phyloP scores from a whole-genome alignment of 805 yeast species.

The Yamadazyma philogaea region DNA sequence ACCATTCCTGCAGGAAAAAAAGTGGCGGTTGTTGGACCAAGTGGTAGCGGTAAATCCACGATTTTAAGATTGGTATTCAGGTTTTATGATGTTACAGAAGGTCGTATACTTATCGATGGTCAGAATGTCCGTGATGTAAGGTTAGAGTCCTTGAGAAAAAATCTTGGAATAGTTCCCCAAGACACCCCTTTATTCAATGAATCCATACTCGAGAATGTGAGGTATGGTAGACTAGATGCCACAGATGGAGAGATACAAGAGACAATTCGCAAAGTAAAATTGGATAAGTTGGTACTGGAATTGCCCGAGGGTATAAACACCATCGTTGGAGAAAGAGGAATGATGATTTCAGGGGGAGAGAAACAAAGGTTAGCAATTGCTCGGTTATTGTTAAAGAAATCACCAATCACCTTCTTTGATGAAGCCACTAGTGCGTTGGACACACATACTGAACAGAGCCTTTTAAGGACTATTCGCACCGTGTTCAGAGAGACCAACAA shows the following conservation, averaged over 20 bases:
- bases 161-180: constrained; percentile 94
- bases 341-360: constrained; percentile 99
- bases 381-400: constrained; percentile 75
- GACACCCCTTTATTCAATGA: constrained; percentile 96
- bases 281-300: constrained; percentile 58
- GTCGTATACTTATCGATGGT: constrained; percentile 81
- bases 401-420: constrained; percentile 91
- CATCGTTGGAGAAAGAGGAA: constrained; percentile 93
- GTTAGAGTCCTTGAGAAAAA: constrained; percentile 66
- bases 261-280: constrained; percentile 68
- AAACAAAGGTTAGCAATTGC: constrained; percentile 95
- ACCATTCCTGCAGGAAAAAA: constrained; percentile 86
- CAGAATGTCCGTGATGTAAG: constrained; percentile 78
- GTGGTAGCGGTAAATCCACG: constrained; percentile 95
- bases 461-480: constrained; percentile 67
- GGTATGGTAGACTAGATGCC: constrained; percentile 79
- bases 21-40: constrained; percentile 94
- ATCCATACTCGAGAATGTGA: constrained; percentile 78
- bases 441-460: constrained; percentile 89
- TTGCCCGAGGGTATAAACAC: constrained; percentile 85
- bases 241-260: constrained; percentile 64
- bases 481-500: constrained; percentile 56
- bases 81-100: constrained; percentile 79
- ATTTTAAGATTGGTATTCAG: constrained; percentile 79
- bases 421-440: constrained; percentile 97